Base-by-base conservation (phyloP, 2,329 filamentous ascomycete genomes). In the Colletotrichum viniferum region DNA sequence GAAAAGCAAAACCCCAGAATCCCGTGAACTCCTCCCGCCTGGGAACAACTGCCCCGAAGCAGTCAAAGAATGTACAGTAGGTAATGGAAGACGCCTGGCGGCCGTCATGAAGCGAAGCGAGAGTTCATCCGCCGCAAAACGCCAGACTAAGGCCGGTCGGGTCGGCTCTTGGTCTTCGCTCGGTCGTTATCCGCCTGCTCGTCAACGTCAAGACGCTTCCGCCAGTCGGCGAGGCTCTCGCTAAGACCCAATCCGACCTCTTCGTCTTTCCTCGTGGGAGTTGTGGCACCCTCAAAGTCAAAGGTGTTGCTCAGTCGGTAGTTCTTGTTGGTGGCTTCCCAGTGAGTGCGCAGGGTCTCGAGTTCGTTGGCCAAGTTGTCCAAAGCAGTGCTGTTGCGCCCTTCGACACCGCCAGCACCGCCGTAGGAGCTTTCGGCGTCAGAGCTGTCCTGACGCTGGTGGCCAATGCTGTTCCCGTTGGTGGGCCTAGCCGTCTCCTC, bases 261-360 rank as follows among this genome's bases (percentile, higher is more conserved):
- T 52, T 88, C 87, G 24, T 87, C 84, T 66, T 86, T 86, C 78
- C 87, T 88, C 4, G 76, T 77, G 8, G 79, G 76, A 26, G 71
- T 72, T 7, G 63, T 76, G 43, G 71, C 70, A 24, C 71, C 62
- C 72, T 98, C 96, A 79, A 97, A 96, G 82, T 98, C 96, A 80
- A 98, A 97, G 67, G 94, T 92, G 81, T 94, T 96, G 84, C 95
- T 98, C 60, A 98, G 87, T 28, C 97, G 94, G 84, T 98, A 98
- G 81, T 95, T 97, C 85, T 97, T 97, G 86, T 96, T 98, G 14
- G 96, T 98, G 52, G 94, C 95, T 86, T 98, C 96, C 97, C 97
- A 99, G 80, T 98, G 96, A 68, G 89, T 95, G 68, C 96, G 92
- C 63, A 99, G 89, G 14, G 95, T 94, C 83, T 99, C 97, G 9